Conservation (phyloP, 2,329 filamentous ascomycete genomes). For the Fulvia fulva region DNA sequence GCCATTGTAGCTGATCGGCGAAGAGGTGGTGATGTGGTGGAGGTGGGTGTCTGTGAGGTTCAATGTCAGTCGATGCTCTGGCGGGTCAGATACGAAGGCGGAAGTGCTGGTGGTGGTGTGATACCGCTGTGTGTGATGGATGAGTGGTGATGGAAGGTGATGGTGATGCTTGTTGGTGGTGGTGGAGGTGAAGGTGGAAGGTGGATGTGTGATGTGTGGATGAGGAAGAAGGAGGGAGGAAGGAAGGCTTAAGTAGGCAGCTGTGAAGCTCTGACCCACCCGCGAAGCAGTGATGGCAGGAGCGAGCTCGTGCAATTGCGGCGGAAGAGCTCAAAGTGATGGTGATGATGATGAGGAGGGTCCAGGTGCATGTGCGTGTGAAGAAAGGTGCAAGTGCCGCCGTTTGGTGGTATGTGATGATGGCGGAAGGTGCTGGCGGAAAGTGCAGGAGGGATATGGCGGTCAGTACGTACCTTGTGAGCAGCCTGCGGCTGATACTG, state of each 20-base stretch:
- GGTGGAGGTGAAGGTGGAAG: no score
- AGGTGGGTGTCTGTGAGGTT: neutral
- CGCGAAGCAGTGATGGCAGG: neutral
- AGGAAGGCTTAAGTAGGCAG: conserved; percentile 1
- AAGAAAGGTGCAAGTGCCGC: no score
- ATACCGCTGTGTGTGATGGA: conserved; percentile 1
- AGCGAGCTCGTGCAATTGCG: neutral
- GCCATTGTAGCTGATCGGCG: conserved; percentile 10
- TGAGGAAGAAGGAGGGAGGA: neutral
- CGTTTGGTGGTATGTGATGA: neutral
- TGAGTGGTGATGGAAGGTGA: neutral
- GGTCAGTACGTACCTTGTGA: conserved; percentile 4
- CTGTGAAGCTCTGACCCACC: neutral
- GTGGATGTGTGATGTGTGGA: conserved; percentile 2
- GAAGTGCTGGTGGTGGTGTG: neutral
- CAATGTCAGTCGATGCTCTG: conserved; percentile 3
- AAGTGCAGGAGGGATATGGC: neutral
- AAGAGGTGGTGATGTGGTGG: neutral
- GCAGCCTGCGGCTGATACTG: conserved; percentile 7
- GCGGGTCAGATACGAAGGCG: no score
- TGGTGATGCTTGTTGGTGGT: conserved; percentile 2
- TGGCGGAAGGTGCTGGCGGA: neutral
- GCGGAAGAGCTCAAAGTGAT: neutral
- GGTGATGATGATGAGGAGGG: neutral
- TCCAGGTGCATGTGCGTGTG: neutral